Conservation (phyloP, 768 basidiomycete species). For the Tricholoma furcatifolium region DNA sequence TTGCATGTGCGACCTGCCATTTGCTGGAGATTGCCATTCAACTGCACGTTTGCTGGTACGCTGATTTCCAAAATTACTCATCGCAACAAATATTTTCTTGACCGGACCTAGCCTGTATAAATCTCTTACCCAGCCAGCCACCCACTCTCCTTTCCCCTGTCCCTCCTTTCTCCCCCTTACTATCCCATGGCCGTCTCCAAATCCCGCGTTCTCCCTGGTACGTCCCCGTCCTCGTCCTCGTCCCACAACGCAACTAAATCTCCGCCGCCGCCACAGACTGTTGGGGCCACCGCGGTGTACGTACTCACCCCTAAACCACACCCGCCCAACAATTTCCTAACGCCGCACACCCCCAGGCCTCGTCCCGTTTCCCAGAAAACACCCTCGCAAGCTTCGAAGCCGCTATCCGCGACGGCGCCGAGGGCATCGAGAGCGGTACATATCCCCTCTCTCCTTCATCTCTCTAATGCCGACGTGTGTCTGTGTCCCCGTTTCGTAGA, state of each 20-base stretch:
- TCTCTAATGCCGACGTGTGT: conserved; percentile 44
- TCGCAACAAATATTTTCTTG: too few relatives aligned
- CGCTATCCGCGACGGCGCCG: conserved; percentile 92
- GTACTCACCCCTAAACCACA: conserved; percentile 13
- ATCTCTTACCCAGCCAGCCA: conserved; percentile 5
- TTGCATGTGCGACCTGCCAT: conserved; percentile 17
- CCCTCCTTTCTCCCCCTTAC: neutral
- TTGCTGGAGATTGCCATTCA: neutral
- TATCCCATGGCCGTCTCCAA: conserved; percentile 8
- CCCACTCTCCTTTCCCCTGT: neutral
- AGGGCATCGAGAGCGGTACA: conserved; percentile 98
- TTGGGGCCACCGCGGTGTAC: conserved; percentile 55
- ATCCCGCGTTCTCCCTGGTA: conserved; percentile 30
- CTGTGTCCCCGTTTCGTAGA: conserved; percentile 56
- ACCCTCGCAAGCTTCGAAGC: conserved; percentile 93
- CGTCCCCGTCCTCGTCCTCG: conserved; percentile 3
- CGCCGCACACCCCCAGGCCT: conserved; percentile 56
- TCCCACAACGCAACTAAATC: neutral
- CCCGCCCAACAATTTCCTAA: neutral
- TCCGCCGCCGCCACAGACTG: conserved; percentile 50
- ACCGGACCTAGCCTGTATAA: conserved; percentile 15
- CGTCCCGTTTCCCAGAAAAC: conserved; percentile 87
- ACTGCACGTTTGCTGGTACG: neutral
- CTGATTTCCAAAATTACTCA: neutral
- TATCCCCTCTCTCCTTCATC: conserved; percentile 27